Percentiles rank a stretch among this genome's conserved stretches.
These are phyloP conservation scores for Coix lacrymajobi DNA, from an alignment of 176 grass and related monocot species.

Conservation along the genomic window DNA sequence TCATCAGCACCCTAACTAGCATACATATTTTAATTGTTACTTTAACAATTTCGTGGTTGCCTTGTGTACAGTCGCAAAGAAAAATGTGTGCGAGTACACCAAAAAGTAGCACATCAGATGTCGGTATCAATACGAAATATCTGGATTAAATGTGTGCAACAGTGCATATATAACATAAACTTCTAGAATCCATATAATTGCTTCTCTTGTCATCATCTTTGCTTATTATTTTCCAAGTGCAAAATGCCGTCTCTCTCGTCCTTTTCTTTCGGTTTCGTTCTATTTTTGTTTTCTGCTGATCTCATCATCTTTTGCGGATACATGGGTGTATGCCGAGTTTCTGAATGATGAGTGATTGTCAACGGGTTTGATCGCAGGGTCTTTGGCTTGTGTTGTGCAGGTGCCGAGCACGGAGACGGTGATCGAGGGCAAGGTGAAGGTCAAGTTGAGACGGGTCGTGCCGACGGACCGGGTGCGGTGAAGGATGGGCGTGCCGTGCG, in stretches of 20 bases:
- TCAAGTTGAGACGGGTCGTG: no score
- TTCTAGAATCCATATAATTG: slow-evolving; percentile 19
- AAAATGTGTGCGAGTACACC: slow-evolving; percentile 11
- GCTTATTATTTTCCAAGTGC: slow-evolving; percentile 40
- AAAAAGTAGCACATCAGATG: slow-evolving; percentile 39
- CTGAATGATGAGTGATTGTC: no score
- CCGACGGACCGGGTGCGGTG: no score
- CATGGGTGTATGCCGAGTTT: no score
- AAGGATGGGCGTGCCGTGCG: no score
- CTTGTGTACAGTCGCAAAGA: slow-evolving; percentile 7
- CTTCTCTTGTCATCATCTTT: slow-evolving; percentile 29
- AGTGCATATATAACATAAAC: slow-evolving; percentile 8
- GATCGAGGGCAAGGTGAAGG: no score
- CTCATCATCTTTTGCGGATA: slow-evolving; percentile 21
- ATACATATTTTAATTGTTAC: not conserved
- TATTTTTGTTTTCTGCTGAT: slow-evolving; percentile 35
- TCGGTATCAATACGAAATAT: slow-evolving; percentile 24
- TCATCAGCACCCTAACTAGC: slow-evolving; percentile 10
- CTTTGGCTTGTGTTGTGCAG: no score
- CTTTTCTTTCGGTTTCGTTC: slow-evolving; percentile 36
- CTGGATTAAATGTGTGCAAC: slow-evolving; percentile 16
- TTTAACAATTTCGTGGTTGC: not conserved
- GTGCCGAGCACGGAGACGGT: no score
- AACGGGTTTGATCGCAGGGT: no score
- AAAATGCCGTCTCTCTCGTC: slow-evolving; percentile 45